Base-by-base conservation (phyloP, 805 yeast genomes). In the Starmerella apicola region DNA sequence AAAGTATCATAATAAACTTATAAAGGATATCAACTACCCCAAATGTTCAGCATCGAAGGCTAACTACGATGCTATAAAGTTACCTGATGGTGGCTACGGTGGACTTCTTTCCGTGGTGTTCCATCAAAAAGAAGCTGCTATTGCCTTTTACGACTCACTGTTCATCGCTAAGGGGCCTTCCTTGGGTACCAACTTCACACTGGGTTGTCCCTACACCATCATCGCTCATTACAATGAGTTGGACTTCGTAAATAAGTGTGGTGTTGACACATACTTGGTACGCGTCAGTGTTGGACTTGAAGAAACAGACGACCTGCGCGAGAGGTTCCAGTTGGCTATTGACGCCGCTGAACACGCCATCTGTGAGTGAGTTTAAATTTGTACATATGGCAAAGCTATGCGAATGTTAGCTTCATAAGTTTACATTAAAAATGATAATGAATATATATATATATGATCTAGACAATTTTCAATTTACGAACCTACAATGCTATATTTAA, bases 211-310 rank as follows among this genome's bases (percentile, higher is more conserved):
- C 7, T 86, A 86, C 60, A 71, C 94, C 5, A 72, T 86, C 34
- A 65, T 86, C 43, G 94, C 94, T 3, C 95, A 85, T 58, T 83
- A 75, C 58, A 69, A 67, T 39, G 95, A 85, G 58, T 62, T 84
- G 41, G 88, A 82, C 44, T 84, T 76, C 53, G 78, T 81, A 18
- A 81, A 71, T 37, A 65, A 74, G 51, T 85, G 83, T 78, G 94
- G 91, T 2, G 82, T 85, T 24, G 94, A 82, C 55, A 64, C 76
- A 44, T 70, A 78, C 54, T 62, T 86, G 45, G 76, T 86, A 35
- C 68, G 96, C 56, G 68, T 86, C 40, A 80, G 93, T 57, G 71
- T 86, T 41, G 97, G 97, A 0, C 64, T 85, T 37, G 97, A 86
- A 57, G 82, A 78, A 34, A 66, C 68, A 30, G 67, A 66, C 3